phyloP scores from a whole-genome alignment of 139 green algal genomes.

The Coelastrella sp. region DNA sequence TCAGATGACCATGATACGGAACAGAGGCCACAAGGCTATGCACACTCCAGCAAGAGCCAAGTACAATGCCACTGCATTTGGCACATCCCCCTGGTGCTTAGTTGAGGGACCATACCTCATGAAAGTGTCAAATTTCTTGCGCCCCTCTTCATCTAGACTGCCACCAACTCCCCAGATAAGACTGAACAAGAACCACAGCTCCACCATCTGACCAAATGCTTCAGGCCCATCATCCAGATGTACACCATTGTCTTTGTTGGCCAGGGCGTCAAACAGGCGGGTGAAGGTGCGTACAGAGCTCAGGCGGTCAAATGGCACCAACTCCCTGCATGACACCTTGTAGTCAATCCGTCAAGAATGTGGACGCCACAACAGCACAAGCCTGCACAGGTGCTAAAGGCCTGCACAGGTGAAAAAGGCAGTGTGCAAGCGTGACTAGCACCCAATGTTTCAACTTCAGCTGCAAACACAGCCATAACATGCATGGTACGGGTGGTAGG shows the following conservation, averaged over 20 bases:
- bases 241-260: constrained; percentile 72
- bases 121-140: constrained; percentile 80
- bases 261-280: constrained; percentile 82
- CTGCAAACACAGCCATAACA: too few species aligned
- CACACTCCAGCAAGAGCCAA: background rate
- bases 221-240: constrained; percentile 64
- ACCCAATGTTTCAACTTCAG: too few species aligned
- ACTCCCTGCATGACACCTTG: constrained; percentile 59
- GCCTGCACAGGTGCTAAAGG: too few species aligned
- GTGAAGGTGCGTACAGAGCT: constrained; percentile 77
- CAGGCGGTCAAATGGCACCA: constrained; percentile 81
- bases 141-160: constrained; percentile 76
- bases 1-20: too few species aligned
- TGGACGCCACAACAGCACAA: too few species aligned
- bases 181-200: constrained; percentile 88
- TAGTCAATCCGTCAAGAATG: too few species aligned
- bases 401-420: too few species aligned
- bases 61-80: background rate
- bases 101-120: constrained; percentile 50
- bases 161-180: constrained; percentile 90
- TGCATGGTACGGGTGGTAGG: too few species aligned
- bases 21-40: background rate
- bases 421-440: too few species aligned
- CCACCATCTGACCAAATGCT: constrained; percentile 69
- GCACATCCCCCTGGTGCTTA: background rate